phyloP scores from a whole-genome alignment of 2,329 filamentous ascomycete genomes.

The Colletotrichum navitas region DNA sequence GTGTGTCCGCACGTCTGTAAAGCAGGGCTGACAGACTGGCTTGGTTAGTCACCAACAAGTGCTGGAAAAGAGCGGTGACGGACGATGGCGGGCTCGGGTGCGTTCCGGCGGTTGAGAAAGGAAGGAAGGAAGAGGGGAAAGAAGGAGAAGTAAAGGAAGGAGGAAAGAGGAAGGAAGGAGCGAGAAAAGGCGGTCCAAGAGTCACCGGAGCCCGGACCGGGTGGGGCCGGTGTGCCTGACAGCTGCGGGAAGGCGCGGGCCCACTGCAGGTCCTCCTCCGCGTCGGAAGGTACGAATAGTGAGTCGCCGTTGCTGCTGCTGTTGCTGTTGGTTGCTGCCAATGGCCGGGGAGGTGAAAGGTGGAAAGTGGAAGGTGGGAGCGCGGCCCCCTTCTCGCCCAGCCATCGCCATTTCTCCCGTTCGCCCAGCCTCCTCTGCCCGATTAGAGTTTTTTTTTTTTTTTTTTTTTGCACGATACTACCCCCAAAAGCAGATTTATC shows the following conservation, averaged over 20 bases:
- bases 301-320: background rate
- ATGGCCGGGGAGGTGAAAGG: background rate
- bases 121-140: background rate
- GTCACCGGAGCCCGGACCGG: background rate
- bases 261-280: conserved; percentile 1
- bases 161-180: background rate
- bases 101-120: conserved; percentile 13
- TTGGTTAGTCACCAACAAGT: background rate
- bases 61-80: conserved; percentile 5
- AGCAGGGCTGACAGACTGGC: background rate
- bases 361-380: background rate
- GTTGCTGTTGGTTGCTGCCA: background rate
- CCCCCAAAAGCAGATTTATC: background rate
- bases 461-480: background rate
- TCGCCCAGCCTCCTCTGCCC: conserved; percentile 21
- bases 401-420: conserved; percentile 33
- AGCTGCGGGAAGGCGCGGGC: background rate
- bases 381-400: conserved; percentile 5
- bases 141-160: background rate
- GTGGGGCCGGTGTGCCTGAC: conserved; percentile 18
- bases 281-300: background rate
- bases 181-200: background rate
- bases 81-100: conserved; percentile 12
- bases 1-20: background rate
- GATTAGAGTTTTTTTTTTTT: background rate